These are phyloP conservation scores for Phytophthora chlamydospora DNA, from an alignment of 352 stramenopile species.

Conservation along the genomic window DNA sequence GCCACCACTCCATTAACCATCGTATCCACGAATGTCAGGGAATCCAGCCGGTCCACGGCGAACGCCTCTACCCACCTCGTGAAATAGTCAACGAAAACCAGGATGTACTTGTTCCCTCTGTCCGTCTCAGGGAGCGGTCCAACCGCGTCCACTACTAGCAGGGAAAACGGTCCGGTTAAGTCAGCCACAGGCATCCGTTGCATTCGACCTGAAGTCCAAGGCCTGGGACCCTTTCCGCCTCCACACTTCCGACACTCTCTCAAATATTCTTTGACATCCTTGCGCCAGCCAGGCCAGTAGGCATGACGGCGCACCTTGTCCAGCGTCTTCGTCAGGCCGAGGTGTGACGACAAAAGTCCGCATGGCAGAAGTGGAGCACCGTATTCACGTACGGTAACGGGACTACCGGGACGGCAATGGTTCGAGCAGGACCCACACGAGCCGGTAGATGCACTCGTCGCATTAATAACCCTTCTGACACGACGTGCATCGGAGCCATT, in stretches of 20 bases:
- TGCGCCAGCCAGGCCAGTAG: constrained; percentile 10
- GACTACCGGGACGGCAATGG: background rate
- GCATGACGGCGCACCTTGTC: constrained; percentile 3
- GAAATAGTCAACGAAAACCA: too few relatives aligned
- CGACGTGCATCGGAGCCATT: background rate
- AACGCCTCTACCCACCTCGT: background rate
- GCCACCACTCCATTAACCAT: constrained; percentile 2
- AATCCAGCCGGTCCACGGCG: background rate
- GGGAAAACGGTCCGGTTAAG: constrained; percentile 2
- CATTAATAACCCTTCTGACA: background rate
- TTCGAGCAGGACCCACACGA: background rate
- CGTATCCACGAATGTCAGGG: background rate
- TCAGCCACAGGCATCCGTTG: constrained; percentile 10
- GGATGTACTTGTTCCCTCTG: background rate
- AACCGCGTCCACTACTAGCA: background rate
- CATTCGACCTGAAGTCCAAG: constrained; percentile 4
- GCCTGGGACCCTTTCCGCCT: background rate
- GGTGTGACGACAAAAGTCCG: background rate
- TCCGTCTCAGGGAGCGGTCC: background rate
- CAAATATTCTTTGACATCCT: constrained; percentile 1
- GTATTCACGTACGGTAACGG: background rate
- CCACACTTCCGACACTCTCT: background rate
- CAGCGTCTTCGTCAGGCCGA: constrained; percentile 2
- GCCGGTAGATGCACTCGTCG: background rate
- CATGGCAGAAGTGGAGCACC: constrained; percentile 13